A percentile compares a stretch with the other conserved stretches of the same genome.
Conservation (phyloP, 345 rosid species). For the Salix dunnii region DNA sequence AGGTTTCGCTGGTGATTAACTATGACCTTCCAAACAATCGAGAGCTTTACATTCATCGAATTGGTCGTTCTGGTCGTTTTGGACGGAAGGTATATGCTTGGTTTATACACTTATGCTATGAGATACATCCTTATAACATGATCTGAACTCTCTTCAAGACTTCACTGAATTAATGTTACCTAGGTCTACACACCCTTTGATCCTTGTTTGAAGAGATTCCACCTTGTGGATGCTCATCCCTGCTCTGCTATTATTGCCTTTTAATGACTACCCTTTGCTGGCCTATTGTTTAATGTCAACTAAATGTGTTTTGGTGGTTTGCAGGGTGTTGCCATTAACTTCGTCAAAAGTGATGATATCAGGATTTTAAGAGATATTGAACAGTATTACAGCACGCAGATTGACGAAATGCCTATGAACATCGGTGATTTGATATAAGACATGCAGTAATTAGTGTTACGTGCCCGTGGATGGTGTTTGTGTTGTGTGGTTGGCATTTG, state of each 20-base stretch:
- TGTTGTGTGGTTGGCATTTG: not conserved
- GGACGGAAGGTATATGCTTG: conserved; percentile 77
- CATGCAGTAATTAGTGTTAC: not conserved
- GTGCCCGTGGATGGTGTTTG: not conserved
- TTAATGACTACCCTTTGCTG: not conserved
- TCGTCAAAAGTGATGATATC: conserved; percentile 81
- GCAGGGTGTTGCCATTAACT: conserved; percentile 91
- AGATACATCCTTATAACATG: not conserved
- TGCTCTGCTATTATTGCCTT: not conserved
- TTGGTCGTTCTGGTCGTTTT: conserved; percentile 96
- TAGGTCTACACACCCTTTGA: not conserved
- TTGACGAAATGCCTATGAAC: conserved; percentile 93
- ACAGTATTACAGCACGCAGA: conserved; percentile 94
- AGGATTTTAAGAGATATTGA: conserved; percentile 85
- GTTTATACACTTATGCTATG: not conserved
- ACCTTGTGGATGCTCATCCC: not conserved
- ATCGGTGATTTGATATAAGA: conserved; percentile 72
- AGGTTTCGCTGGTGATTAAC: conserved; percentile 94
- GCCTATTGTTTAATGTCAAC: not conserved
- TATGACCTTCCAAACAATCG: conserved; percentile 97
- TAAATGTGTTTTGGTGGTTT: not conserved
- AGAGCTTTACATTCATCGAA: conserved; percentile 94
- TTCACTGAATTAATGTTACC: not conserved
- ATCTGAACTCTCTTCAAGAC: not conserved
- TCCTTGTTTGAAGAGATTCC: not conserved